Evolutionary conservation across 116 monocot species (phyloP).

Genomic region (Posidonia oceanica): DNA sequence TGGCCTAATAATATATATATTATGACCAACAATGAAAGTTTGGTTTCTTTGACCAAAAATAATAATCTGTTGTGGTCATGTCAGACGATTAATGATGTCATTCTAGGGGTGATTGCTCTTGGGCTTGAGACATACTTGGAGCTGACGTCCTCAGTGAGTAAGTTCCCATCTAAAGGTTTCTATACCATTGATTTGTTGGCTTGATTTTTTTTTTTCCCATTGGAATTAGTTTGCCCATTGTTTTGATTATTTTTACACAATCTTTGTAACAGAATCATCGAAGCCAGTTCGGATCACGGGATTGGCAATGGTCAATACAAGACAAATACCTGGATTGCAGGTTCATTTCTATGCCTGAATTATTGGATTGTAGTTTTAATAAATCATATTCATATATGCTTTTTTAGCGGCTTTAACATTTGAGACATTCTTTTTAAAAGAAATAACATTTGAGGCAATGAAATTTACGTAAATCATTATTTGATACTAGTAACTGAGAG

Average conservation of each 20-base stretch:
- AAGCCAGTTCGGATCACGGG: constrained; percentile 12
- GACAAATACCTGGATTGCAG: constrained; percentile 22
- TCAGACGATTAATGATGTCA: constrained; percentile 61
- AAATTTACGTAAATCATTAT: too few species aligned
- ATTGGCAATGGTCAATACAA: constrained; percentile 41
- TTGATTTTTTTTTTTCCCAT: neutral
- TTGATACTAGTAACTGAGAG: too few species aligned
- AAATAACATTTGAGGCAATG: too few species aligned
- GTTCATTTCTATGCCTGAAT: constrained; percentile 8
- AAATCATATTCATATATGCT: neutral
- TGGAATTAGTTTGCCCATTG: neutral
- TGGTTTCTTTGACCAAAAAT: neutral
- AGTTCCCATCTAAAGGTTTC: constrained; percentile 7
- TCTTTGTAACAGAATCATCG: constrained; percentile 12
- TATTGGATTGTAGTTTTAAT: neutral
- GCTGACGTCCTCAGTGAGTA: constrained; percentile 4
- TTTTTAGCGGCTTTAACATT: neutral
- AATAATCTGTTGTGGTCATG: neutral
- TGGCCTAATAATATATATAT: neutral
- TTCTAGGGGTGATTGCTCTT: constrained; percentile 31
- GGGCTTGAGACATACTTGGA: constrained; percentile 33
- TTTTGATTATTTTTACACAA: constrained; percentile 12
- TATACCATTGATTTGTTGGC: neutral
- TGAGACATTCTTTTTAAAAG: too few species aligned
- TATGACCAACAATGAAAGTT: neutral